Evolutionary conservation across 2,329 filamentous ascomycete species (phyloP).

Genomic region (Fusarium haematococcum): DNA sequence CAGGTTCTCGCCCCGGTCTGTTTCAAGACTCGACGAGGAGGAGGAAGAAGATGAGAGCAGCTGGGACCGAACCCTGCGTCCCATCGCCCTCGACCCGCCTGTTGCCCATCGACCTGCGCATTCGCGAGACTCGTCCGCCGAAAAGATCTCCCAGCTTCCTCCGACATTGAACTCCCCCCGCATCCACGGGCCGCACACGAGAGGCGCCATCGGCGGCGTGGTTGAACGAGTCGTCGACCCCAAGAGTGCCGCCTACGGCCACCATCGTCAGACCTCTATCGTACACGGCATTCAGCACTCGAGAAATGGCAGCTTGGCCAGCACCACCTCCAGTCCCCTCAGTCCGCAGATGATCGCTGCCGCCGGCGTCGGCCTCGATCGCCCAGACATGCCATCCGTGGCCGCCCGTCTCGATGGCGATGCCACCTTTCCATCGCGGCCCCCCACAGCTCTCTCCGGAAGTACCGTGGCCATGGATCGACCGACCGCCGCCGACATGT

Average conservation of each 20-base stretch:
- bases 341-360: conserved; percentile 88
- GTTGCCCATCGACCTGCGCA: conserved; percentile 58
- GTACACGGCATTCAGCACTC: conserved; percentile 96
- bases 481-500: conserved; percentile 59
- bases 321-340: conserved; percentile 83
- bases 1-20: conserved; percentile 64
- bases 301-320: conserved; percentile 87
- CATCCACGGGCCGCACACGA: conserved; percentile 55
- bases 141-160: conserved; percentile 58
- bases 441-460: conserved; percentile 62
- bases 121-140: conserved; percentile 69
- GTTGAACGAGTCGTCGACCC: conserved; percentile 66
- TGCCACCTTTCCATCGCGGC: conserved; percentile 52
- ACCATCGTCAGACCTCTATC: conserved; percentile 96
- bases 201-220: conserved; percentile 55
- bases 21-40: conserved; percentile 65
- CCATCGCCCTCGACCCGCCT: conserved; percentile 56
- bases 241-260: conserved; percentile 75
- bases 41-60: conserved; percentile 62
- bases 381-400: conserved; percentile 62
- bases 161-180: conserved; percentile 51
- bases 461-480: conserved; percentile 55
- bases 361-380: conserved; percentile 68
- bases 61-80: conserved; percentile 66
- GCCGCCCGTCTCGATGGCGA: conserved; percentile 60